Base-by-base conservation (phyloP, 2,329 filamentous ascomycete species). In the Epichloe coenophiala region DNA sequence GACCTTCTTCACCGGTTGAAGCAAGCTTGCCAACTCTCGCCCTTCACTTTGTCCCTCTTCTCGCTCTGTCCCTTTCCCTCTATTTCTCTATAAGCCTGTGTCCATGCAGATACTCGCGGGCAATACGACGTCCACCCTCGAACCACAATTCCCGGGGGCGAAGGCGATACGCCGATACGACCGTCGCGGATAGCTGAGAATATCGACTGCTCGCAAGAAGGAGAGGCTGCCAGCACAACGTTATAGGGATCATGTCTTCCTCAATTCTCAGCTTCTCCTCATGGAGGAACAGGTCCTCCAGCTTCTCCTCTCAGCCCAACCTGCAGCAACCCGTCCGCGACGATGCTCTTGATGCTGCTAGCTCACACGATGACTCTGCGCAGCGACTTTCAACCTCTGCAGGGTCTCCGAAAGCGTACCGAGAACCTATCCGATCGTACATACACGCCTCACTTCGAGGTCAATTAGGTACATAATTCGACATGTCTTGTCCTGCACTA, bases 351-450 rank as follows among this genome's bases (percentile, higher is more conserved):
- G 69, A 53, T 44, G 54, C 39, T 53, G 57, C 36, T 64, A 58
- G 45, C 55, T 43, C 42, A 27, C 45, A 42, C 7, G 52, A 46
- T 35, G 54, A 54, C 57, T 51, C 59, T 55, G 21, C 58, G 38
- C 53, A 56, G 23, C 57, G 53, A 33, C 61, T 73, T 11, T 74
- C 71, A 19, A 68, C 71, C 5, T 71, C 68, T 17, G 61, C 63
- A 38, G 61, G 59, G 51, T 67, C 67, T 37, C 53, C 53, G 17
- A 59, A 62, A 8, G 60, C 60, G 8, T 72, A 82, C 61, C 74
- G 78, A 63, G 83, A 85, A 54, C 84, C 84, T 4, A 81, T 84
- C 46, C 75, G 84, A 50, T 87, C 83, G 3, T 88, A 86, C 56
- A 80, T 86, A 50, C 81, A 86, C 56, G 77, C 81, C 49, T 78